phyloP scores from a whole-genome alignment of 805 yeast genomes.

The Zygoascus flipseniorum region DNA sequence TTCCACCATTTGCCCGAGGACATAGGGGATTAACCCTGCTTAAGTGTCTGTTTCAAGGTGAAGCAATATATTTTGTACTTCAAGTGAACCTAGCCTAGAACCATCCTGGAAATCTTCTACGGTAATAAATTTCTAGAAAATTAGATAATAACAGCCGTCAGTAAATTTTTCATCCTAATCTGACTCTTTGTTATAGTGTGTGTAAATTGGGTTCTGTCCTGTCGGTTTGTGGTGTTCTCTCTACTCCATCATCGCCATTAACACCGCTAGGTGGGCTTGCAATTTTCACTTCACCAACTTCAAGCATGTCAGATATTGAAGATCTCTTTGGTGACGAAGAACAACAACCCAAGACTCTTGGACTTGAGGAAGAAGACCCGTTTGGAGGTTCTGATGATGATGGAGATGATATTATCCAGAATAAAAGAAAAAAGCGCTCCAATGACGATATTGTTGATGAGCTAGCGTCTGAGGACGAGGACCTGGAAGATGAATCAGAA shows the following conservation, averaged over 20 bases:
- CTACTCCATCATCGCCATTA: background rate
- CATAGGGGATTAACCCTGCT: no score
- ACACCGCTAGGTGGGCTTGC: background rate
- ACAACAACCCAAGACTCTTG: background rate
- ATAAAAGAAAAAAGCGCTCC: background rate
- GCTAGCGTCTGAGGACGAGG: conserved; percentile 4
- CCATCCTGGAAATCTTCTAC: no score
- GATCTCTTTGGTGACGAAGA: conserved; percentile 19
- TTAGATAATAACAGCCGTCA: no score
- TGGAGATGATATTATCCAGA: background rate
- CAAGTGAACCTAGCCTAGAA: no score
- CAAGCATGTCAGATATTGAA: conserved; percentile 7
- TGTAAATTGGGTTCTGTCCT: no score
- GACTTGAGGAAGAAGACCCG: background rate
- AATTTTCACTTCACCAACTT: background rate
- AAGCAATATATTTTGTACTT: no score
- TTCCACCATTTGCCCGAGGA: no score
- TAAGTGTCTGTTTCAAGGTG: no score
- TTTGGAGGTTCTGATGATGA: conserved; percentile 1
- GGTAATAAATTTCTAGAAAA: no score
- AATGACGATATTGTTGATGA: conserved; percentile 4
- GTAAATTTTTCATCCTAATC: no score
- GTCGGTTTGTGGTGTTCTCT: background rate
- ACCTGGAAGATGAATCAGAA: conserved; percentile 6
- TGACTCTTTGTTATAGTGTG: no score